phyloP scores from a whole-genome alignment of 257 asterid genomes.

The Fraxinus americana region DNA sequence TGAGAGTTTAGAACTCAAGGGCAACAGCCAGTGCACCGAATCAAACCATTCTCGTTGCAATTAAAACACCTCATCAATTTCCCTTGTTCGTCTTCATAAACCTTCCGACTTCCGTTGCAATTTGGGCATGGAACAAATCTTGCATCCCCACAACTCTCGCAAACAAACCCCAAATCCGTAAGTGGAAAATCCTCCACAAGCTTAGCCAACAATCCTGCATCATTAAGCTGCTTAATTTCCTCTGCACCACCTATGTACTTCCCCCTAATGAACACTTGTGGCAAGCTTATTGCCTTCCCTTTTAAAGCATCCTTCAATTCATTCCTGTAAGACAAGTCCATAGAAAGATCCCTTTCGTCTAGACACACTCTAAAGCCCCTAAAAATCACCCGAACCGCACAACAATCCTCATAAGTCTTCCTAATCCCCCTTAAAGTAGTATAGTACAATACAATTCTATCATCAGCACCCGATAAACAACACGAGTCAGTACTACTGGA shows the following conservation, averaged over 20 bases:
- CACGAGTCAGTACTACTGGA: conserved; percentile 31
- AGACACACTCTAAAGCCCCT: conserved; percentile 34
- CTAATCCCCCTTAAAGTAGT: conserved; percentile 53
- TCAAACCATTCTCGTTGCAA: conserved; percentile 41
- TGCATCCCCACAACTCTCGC: conserved; percentile 34
- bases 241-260: conserved; percentile 45
- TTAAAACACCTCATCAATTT: conserved; percentile 27
- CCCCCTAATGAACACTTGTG: conserved; percentile 47
- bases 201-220: conserved; percentile 40
- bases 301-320: conserved; percentile 39
- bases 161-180: conserved; percentile 30
- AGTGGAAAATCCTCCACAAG: conserved; percentile 43
- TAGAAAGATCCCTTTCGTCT: conserved; percentile 54
- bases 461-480: conserved; percentile 25
- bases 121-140: conserved; percentile 22
- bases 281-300: conserved; percentile 36
- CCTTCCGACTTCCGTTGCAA: conserved; percentile 30
- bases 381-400: conserved; percentile 39
- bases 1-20: conserved; percentile 21
- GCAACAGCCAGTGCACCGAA: conserved; percentile 36
- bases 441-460: conserved; percentile 37
- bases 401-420: conserved; percentile 53
- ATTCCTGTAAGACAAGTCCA: conserved; percentile 43
- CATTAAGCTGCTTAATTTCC: conserved; percentile 46
- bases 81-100: conserved; percentile 21